These are phyloP conservation scores for Boletus holoroseus DNA, from an alignment of 1,284 basidiomycete species.

Conservation along the genomic window DNA sequence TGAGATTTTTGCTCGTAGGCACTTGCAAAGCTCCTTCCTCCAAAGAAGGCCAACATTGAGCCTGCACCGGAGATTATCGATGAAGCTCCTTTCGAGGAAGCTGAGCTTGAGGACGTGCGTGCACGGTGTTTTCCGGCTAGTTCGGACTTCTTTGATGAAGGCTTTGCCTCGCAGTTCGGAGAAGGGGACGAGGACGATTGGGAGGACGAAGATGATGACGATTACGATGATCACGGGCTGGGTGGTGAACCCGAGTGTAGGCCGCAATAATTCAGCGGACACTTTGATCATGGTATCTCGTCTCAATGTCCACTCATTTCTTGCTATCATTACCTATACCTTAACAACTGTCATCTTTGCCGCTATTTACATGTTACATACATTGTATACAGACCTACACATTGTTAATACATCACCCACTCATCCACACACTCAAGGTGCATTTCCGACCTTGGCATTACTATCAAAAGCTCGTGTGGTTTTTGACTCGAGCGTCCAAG, in stretches of 20 bases:
- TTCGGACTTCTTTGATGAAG: slow-evolving; percentile 68
- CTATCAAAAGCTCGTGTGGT: slow-evolving; percentile 44
- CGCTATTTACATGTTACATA: slow-evolving; percentile 25
- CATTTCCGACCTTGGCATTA: slow-evolving; percentile 35
- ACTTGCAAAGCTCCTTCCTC: slow-evolving; percentile 61
- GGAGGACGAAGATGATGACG: slow-evolving; percentile 59
- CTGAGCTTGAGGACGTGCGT: slow-evolving; percentile 76
- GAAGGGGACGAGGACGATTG: slow-evolving; percentile 63
- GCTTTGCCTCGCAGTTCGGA: slow-evolving; percentile 64
- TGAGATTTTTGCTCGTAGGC: slow-evolving; percentile 39
- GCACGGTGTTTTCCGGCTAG: slow-evolving; percentile 63
- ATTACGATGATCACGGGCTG: slow-evolving; percentile 42
- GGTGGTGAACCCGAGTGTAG: slow-evolving; percentile 59
- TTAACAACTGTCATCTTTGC: slow-evolving; percentile 10
- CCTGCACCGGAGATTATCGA: slow-evolving; percentile 68
- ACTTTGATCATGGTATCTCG: slow-evolving; percentile 8
- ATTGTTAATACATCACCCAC: slow-evolving; percentile 21
- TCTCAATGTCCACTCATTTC: slow-evolving; percentile 11
- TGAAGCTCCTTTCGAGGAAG: slow-evolving; percentile 66
- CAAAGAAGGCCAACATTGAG: slow-evolving; percentile 66
- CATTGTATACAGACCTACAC: slow-evolving; percentile 28
- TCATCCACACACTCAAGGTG: slow-evolving; percentile 6
- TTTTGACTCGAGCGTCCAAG: slow-evolving; percentile 53
- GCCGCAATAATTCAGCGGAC: slow-evolving; percentile 44
- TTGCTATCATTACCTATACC: slow-evolving; percentile 17